These are phyloP conservation scores for Melanopsichium pennsylvanicum DNA, from an alignment of 1,284 basidiomycete species.

Conservation along the genomic window DNA sequence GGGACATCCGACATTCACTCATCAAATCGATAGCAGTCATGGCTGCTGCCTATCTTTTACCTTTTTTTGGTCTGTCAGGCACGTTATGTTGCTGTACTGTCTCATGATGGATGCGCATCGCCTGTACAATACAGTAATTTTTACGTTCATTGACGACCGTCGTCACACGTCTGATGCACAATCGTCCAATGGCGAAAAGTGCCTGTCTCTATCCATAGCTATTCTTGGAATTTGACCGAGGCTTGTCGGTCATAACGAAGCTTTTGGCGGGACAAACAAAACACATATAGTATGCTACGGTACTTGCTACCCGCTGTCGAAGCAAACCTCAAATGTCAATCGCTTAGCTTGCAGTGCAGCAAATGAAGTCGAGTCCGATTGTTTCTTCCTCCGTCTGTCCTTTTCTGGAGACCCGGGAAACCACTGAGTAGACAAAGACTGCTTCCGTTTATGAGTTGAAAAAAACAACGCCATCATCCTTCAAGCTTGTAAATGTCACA, in stretches of 20 bases:
- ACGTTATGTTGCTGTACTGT: background rate
- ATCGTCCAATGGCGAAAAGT: too few species aligned
- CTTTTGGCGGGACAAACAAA: background rate
- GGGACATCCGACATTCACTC: background rate
- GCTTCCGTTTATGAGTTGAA: conserved; percentile 31
- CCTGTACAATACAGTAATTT: too few species aligned
- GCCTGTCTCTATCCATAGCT: too few species aligned
- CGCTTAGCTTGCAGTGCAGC: background rate
- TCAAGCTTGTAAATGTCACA: background rate
- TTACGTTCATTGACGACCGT: conserved; percentile 10
- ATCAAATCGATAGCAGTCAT: background rate
- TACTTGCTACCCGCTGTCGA: too few species aligned
- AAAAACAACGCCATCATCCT: conserved; percentile 4
- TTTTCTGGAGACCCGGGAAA: conserved; percentile 9
- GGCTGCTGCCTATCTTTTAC: too few species aligned
- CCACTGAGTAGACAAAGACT: background rate
- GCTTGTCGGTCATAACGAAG: background rate
- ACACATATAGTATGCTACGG: too few species aligned
- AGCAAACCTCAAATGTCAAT: too few species aligned
- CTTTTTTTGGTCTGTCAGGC: too few species aligned
- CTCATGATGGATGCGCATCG: too few species aligned
- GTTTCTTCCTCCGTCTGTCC: background rate
- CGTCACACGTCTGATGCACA: conserved; percentile 17
- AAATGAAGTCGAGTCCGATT: conserved; percentile 28
- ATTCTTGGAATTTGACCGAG: too few species aligned